Evolutionary conservation across 2,329 filamentous ascomycete species (phyloP), one percentile per base, ranked within the genome.

Genomic region (Verticillium longisporum): DNA sequence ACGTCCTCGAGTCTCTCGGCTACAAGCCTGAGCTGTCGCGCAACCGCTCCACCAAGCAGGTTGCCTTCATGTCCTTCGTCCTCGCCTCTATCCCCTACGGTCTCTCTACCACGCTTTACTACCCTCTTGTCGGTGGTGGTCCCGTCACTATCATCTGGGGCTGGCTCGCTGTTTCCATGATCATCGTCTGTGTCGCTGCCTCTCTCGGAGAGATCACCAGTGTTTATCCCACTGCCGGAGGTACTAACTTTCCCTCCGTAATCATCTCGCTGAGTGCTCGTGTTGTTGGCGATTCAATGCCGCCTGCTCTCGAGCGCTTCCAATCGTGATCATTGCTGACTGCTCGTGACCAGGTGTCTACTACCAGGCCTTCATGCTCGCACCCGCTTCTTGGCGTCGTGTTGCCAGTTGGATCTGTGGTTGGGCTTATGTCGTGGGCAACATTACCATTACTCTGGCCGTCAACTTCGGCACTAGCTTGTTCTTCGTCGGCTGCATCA

Each of bases 371-470:
- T 91, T 89, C 70, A 90, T 91, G 85, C 82, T 92, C 14, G 82
- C 88, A 0, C 80, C 87, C 18, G 72, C 80, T 32, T 73, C 72
- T 15, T 88, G 83, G 75, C 85, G 88, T 59, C 83, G 81, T 53
- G 75, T 89, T 15, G 79, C 87, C 15, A 86, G 86, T 34, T 92
- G 87, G 84, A 84, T 90, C 63, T 89, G 86, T 66, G 89, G 89
- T 63, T 92, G 89, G 89, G 78, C 88, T 26, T 92, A 90, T 70
- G 83, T 91, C 18, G 86, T 91, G 58, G 90, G 90, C 62, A 92
- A 92, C 75, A 88, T 92, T 72, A 91, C 88, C 66, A 93, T 93
- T 67, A 92, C 89, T 0, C 79, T 92, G n/a, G 84, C 88, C n/a
- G 89, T 92, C 70, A 90, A 91, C 77, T 92, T 92, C 68, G 90